A percentile compares a stretch with the other conserved stretches of the same genome.
Evolutionary conservation across 2,329 filamentous ascomycete genomes (phyloP).

Genomic region (Colletotrichum spaethianum): DNA sequence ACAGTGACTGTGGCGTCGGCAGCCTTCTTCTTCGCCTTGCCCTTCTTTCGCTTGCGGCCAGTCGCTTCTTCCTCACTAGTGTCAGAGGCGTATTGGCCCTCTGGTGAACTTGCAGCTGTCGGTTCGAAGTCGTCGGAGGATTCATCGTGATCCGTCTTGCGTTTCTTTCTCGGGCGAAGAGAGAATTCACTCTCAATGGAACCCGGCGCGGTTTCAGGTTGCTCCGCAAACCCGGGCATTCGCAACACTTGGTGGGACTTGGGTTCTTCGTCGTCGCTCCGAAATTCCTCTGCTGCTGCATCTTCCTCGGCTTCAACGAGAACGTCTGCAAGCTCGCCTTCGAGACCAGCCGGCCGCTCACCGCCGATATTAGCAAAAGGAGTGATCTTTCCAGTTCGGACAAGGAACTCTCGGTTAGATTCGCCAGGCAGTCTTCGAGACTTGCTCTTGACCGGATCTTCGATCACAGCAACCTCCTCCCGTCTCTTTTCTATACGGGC

Average conservation of each 20-base stretch:
- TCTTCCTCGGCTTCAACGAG: slow-evolving; percentile 88
- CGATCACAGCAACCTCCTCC: slow-evolving; percentile 62
- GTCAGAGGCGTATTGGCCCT: slow-evolving; percentile 47
- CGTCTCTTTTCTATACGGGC: slow-evolving; percentile 84
- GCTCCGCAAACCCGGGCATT: slow-evolving; percentile 79
- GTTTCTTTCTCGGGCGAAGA: slow-evolving; percentile 71
- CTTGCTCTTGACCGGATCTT: slow-evolving; percentile 59
- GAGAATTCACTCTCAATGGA: slow-evolving; percentile 68
- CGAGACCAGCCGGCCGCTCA: slow-evolving; percentile 71
- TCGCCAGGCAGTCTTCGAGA: slow-evolving; percentile 81
- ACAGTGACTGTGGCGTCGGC: slow-evolving; percentile 39
- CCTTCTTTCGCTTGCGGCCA: slow-evolving; percentile 58
- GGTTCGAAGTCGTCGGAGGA: slow-evolving; percentile 65
- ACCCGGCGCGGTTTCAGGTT: slow-evolving; percentile 51
- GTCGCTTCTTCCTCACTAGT: slow-evolving; percentile 57
- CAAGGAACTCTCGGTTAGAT: slow-evolving; percentile 88
- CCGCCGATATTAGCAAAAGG: slow-evolving; percentile 87
- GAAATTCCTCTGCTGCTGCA: slow-evolving; percentile 64
- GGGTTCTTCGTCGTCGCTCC: slow-evolving; percentile 61
- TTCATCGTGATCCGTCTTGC: slow-evolving; percentile 54
- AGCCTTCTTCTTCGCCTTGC: slow-evolving; percentile 60
- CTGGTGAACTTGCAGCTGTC: slow-evolving; percentile 43
- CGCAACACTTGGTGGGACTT: slow-evolving; percentile 81
- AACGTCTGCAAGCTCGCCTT: slow-evolving; percentile 81
- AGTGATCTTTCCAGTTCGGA: slow-evolving; percentile 97